These are phyloP conservation scores for Emmonsiellopsis sp. DNA, from an alignment of 2,329 filamentous ascomycete genomes.

Conservation along the genomic window DNA sequence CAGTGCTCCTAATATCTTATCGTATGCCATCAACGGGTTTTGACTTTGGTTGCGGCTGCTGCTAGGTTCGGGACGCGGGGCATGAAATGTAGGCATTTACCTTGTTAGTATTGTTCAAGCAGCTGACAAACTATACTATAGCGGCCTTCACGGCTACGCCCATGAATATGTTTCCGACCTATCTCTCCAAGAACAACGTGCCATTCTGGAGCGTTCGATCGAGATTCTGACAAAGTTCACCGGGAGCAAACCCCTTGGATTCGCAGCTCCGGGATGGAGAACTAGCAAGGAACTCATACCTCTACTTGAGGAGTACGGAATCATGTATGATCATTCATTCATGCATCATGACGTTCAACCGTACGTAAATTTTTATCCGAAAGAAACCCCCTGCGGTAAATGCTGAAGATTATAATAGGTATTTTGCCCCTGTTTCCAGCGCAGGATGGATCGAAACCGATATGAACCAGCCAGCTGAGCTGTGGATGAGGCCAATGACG, in stretches of 20 bases:
- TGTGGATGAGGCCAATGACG: not conserved
- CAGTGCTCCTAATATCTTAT: not conserved
- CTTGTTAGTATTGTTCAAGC: not conserved
- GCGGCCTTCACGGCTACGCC: not conserved
- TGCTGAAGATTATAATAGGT: not conserved
- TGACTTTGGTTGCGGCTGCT: not conserved
- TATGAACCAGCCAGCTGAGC: not conserved
- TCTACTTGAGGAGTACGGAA: not conserved
- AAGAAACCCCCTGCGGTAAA: not conserved
- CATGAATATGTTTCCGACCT: not conserved
- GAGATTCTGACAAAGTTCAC: not conserved
- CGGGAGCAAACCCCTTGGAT: not conserved
- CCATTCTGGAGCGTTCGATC: not conserved
- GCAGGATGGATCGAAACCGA: not conserved
- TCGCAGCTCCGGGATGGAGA: not conserved
- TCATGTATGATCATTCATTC: not conserved
- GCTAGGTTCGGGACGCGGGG: not conserved
- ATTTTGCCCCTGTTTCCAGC: not conserved
- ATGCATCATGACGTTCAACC: not conserved
- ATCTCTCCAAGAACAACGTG: not conserved
- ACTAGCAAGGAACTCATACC: not conserved
- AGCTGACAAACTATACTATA: not conserved
- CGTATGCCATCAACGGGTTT: not conserved
- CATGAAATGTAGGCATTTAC: not conserved
- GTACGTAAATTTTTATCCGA: not conserved